Evolutionary conservation across 2,329 filamentous ascomycete species (phyloP).

Genomic region (Claviceps humidiphila): DNA sequence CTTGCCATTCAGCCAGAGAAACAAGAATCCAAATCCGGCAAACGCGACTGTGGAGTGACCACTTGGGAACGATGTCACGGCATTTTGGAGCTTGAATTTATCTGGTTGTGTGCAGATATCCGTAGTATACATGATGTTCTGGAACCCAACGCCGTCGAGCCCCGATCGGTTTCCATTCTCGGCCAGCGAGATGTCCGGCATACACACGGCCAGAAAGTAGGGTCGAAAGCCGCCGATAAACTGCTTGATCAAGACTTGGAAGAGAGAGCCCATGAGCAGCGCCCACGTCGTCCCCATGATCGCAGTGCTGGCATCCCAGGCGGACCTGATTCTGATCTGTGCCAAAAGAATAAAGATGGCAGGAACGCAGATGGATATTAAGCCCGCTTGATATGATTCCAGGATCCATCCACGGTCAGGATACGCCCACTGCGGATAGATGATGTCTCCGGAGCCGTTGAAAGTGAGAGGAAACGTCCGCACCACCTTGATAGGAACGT

Average conservation of each 20-base stretch:
- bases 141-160: slow-evolving; percentile 35
- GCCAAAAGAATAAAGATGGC: slow-evolving; percentile 41
- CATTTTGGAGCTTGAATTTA: slow-evolving; percentile 41
- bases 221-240: slow-evolving; percentile 51
- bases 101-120: slow-evolving; percentile 47
- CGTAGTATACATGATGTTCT: slow-evolving; percentile 48
- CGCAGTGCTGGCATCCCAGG: slow-evolving; percentile 50
- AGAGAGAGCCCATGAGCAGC: slow-evolving; percentile 44
- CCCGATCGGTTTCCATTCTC: slow-evolving; percentile 26
- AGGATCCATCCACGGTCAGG: slow-evolving; percentile 50
- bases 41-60: slow-evolving; percentile 55
- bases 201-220: slow-evolving; percentile 51
- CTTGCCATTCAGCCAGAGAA: slow-evolving; percentile 58
- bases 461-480: slow-evolving; percentile 52
- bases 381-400: slow-evolving; percentile 42
- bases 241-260: slow-evolving; percentile 54
- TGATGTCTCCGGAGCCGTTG: slow-evolving; percentile 41
- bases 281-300: slow-evolving; percentile 48
- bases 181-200: slow-evolving; percentile 36
- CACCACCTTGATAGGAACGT: slow-evolving; percentile 38
- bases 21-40: slow-evolving; percentile 50
- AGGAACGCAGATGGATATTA: slow-evolving; percentile 44
- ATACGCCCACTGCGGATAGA: slow-evolving; percentile 52
- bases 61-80: slow-evolving; percentile 53
- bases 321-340: slow-evolving; percentile 43